Conservation (phyloP, 257 asterid genomes). For the Petunia secreta region DNA sequence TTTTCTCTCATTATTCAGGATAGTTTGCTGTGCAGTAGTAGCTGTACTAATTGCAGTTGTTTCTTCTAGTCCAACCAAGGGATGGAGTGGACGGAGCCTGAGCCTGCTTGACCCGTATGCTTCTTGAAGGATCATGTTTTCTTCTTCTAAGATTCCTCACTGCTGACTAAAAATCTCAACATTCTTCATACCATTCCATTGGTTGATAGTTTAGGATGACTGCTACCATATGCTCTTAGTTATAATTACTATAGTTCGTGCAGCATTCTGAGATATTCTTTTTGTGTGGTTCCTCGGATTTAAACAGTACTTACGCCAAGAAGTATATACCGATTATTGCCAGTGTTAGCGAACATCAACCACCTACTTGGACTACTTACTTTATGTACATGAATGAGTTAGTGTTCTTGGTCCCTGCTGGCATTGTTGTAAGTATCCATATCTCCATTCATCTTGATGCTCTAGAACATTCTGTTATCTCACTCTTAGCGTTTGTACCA, state of each 20-base stretch:
- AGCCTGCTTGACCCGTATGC: constrained; percentile 99
- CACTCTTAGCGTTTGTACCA: constrained; percentile 12
- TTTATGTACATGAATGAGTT: constrained; percentile 95
- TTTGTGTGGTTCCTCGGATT: constrained; percentile 30
- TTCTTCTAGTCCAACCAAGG: constrained; percentile 98
- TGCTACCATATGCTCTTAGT: not conserved
- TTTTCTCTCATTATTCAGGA: constrained; percentile 50
- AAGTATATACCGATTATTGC: constrained; percentile 99
- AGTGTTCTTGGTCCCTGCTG: constrained; percentile 99
- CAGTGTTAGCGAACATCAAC: constrained; percentile 99
- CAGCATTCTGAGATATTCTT: constrained; percentile 33
- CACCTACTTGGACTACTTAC: constrained; percentile 99
- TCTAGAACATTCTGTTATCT: constrained; percentile 12
- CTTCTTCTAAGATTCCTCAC: not conserved
- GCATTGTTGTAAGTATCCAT: constrained; percentile 79
- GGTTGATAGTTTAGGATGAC: too few species aligned
- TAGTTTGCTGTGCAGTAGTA: constrained; percentile 68
- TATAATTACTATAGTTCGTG: not conserved
- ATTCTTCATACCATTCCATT: too few species aligned
- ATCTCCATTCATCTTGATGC: constrained; percentile 3
- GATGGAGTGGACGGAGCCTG: constrained; percentile 99
- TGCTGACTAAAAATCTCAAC: too few species aligned
- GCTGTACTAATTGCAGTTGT: constrained; percentile 86
- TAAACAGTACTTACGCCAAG: constrained; percentile 96
- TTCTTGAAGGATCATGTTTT: not conserved